Conservation (phyloP, 345 rosid species). For the Alliaria petiolata region DNA sequence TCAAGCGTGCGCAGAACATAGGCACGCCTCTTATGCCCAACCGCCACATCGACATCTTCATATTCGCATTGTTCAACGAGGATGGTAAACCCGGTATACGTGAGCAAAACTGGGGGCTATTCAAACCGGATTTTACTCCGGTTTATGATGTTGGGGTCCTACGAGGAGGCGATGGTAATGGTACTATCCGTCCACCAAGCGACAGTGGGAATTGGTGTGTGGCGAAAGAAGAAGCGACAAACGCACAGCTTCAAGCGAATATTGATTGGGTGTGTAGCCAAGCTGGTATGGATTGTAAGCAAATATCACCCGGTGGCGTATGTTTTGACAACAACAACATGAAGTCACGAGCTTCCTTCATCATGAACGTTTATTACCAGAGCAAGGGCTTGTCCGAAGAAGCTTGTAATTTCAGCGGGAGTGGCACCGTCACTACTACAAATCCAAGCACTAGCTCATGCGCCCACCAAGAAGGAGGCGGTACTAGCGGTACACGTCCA, state of each 20-base stretch:
- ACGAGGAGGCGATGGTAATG: constrained; percentile 17
- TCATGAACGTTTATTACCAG: constrained; percentile 74
- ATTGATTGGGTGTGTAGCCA: constrained; percentile 70
- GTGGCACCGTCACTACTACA: constrained; percentile 45
- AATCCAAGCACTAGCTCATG: constrained; percentile 31
- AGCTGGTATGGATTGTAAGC: constrained; percentile 65
- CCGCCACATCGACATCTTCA: constrained; percentile 46
- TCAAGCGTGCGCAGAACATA: not conserved
- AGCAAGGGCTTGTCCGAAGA: constrained; percentile 46
- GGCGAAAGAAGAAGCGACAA: constrained; percentile 42
- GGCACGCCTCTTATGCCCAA: constrained; percentile 31
- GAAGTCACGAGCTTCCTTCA: constrained; percentile 62
- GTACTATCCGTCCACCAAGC: too few species aligned
- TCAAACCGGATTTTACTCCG: constrained; percentile 54
- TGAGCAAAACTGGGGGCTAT: constrained; percentile 79
- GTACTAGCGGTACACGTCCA: not conserved
- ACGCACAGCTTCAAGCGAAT: constrained; percentile 46
- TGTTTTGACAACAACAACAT: constrained; percentile 53
- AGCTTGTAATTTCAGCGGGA: constrained; percentile 64
- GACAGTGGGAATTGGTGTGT: constrained; percentile 57
- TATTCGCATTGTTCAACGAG: constrained; percentile 84
- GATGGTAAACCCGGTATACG: constrained; percentile 57
- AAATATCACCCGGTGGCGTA: constrained; percentile 57
- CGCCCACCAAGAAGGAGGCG: too few species aligned
- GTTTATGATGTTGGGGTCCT: constrained; percentile 43